Percentiles rank a stretch among this genome's conserved stretches.
These are phyloP conservation scores for Paradendryphiella salina DNA, from an alignment of 2,329 filamentous ascomycete genomes.

Conservation along the genomic window DNA sequence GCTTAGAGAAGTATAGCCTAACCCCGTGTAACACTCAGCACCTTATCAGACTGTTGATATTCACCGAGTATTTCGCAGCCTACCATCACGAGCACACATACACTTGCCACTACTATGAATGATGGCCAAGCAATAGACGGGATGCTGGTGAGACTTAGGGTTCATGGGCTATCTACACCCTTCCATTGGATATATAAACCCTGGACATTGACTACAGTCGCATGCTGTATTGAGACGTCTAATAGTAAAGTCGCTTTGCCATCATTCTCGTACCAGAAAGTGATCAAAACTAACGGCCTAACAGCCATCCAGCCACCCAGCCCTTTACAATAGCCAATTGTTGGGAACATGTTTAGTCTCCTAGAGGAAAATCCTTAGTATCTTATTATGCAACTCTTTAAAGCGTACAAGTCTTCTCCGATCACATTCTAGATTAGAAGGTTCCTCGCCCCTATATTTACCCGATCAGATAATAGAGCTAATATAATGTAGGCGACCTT, in stretches of 20 bases:
- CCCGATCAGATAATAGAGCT: background rate
- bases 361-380: slow-evolving; percentile 61
- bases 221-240: slow-evolving; percentile 56
- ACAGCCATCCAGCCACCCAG: slow-evolving; percentile 54
- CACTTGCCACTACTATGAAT: background rate
- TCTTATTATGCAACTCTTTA: slow-evolving; percentile 59
- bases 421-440: slow-evolving; percentile 60
- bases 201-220: slow-evolving; percentile 50
- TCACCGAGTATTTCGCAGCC: background rate
- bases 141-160: background rate
- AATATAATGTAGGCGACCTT: slow-evolving; percentile 29
- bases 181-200: slow-evolving; percentile 14
- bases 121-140: background rate
- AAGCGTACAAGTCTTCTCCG: slow-evolving; percentile 53
- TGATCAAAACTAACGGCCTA: background rate
- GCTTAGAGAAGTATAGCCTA: no score
- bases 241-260: slow-evolving; percentile 43
- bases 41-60: no score
- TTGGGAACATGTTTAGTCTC: slow-evolving; percentile 60
- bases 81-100: background rate
- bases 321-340: slow-evolving; percentile 57
- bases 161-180: background rate
- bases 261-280: no score
- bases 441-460: background rate
- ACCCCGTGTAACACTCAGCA: no score